Percentiles rank a stretch among this genome's conserved stretches.
Evolutionary conservation across 495 filamentous ascomycete species (phyloP).

Genomic region (Pyrenula aspistea): DNA sequence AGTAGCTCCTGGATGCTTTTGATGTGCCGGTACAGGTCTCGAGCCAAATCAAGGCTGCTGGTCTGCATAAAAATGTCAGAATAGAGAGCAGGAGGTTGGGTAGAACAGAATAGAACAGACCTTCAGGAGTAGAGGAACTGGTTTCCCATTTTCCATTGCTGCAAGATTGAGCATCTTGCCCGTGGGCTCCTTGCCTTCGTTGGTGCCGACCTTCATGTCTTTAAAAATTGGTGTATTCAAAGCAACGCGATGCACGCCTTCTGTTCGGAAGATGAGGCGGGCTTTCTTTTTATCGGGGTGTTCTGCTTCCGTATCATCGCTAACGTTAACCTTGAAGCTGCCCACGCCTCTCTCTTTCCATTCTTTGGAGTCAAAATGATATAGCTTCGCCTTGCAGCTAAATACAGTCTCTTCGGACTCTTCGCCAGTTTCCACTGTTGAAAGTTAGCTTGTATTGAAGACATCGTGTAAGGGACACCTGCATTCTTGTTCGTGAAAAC

Average conservation of each 20-base stretch:
- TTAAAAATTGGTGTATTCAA: constrained; percentile 69
- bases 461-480: constrained; percentile 15
- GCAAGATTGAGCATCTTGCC: constrained; percentile 47
- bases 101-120: constrained; percentile 29
- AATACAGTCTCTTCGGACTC: constrained; percentile 49
- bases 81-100: no score
- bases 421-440: constrained; percentile 63
- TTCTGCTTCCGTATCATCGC: constrained; percentile 28
- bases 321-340: constrained; percentile 70
- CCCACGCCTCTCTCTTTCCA: constrained; percentile 86
- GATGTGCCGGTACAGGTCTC: constrained; percentile 27
- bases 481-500: constrained; percentile 58
- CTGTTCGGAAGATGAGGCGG: constrained; percentile 78
- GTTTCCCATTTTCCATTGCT: constrained; percentile 46
- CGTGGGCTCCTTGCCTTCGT: constrained; percentile 32
- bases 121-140: constrained; percentile 55
- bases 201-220: constrained; percentile 57
- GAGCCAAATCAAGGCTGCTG: constrained; percentile 24
- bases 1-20: constrained; percentile 19
- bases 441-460: constrained; percentile 4
- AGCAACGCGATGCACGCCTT: constrained; percentile 74
- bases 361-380: constrained; percentile 53
- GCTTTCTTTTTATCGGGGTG: constrained; percentile 36
- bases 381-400: constrained; percentile 65
- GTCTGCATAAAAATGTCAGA: constrained; percentile 22